Evolutionary conservation across 2,329 filamentous ascomycete genomes (phyloP).

Genomic region (Keithomyces neogunnii): DNA sequence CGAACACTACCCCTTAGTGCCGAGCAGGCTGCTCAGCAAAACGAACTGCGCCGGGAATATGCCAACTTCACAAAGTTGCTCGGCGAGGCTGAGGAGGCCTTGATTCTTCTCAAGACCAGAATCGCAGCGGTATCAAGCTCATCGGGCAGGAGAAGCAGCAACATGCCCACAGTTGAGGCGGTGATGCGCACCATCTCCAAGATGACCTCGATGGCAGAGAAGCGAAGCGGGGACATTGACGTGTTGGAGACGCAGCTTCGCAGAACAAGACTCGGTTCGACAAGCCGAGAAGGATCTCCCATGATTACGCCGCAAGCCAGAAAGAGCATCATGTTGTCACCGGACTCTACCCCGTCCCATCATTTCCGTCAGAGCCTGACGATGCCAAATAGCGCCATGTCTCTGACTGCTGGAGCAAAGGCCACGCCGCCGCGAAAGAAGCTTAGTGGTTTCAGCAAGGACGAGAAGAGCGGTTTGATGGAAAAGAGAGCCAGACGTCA

Average conservation of each 20-base stretch:
- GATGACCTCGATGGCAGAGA: slow-evolving; percentile 88
- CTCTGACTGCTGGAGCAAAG: slow-evolving; percentile 29
- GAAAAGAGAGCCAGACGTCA: slow-evolving; percentile 44
- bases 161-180: slow-evolving; percentile 79
- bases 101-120: slow-evolving; percentile 71
- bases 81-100: slow-evolving; percentile 68
- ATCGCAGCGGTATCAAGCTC: slow-evolving; percentile 52
- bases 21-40: slow-evolving; percentile 77
- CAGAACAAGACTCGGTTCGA: slow-evolving; percentile 50
- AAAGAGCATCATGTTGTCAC: slow-evolving; percentile 31
- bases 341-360: slow-evolving; percentile 33
- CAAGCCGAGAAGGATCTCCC: slow-evolving; percentile 35
- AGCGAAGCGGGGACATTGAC: slow-evolving; percentile 83
- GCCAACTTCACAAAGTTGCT: slow-evolving; percentile 66
- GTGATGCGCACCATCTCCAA: slow-evolving; percentile 86
- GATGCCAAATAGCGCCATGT: slow-evolving; percentile 26
- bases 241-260: slow-evolving; percentile 82
- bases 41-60: slow-evolving; percentile 70
- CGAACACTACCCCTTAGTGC: slow-evolving; percentile 69
- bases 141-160: slow-evolving; percentile 34
- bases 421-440: slow-evolving; percentile 49
- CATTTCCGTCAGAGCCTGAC: slow-evolving; percentile 32
- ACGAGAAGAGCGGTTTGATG: slow-evolving; percentile 50
- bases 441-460: slow-evolving; percentile 49
- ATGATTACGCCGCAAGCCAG: slow-evolving; percentile 29